Evolutionary conservation across 2,329 filamentous ascomycete genomes (phyloP).

Genomic region (Microdochium bolleyi): DNA sequence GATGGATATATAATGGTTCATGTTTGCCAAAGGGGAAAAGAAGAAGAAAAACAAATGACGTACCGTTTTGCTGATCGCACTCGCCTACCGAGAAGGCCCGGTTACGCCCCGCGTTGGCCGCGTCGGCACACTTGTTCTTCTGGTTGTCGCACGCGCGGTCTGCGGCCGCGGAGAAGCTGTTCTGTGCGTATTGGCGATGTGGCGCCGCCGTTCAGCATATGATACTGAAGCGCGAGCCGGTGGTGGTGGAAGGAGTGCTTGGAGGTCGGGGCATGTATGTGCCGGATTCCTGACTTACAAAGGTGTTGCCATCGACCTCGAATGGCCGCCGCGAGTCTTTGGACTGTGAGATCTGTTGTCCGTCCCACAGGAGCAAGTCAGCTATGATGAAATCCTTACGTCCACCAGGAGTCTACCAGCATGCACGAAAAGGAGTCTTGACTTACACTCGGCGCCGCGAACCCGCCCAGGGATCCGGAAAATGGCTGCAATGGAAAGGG

Average conservation of each 20-base stretch:
- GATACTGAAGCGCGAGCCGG: no score
- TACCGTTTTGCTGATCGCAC: slow-evolving; percentile 37
- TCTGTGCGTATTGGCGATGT: no score
- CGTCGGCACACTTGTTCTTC: slow-evolving; percentile 35
- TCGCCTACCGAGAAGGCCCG: slow-evolving; percentile 29
- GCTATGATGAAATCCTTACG: no score
- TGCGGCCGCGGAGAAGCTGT: slow-evolving; percentile 31
- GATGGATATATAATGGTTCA: neutral
- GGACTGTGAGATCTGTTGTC: slow-evolving; percentile 28
- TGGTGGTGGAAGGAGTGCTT: no score
- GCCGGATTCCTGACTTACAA: no score
- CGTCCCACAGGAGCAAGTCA: neutral
- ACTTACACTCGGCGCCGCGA: slow-evolving; percentile 16
- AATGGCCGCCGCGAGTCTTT: slow-evolving; percentile 30
- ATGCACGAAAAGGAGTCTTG: neutral
- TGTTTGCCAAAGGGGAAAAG: neutral
- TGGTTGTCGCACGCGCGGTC: slow-evolving; percentile 39
- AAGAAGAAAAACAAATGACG: slow-evolving; percentile 10
- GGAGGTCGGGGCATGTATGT: no score
- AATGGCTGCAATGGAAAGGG: neutral
- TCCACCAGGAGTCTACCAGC: no score
- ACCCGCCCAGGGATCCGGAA: neutral
- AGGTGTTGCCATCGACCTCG: slow-evolving; percentile 33
- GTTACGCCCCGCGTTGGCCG: slow-evolving; percentile 24
- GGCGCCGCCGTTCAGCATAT: no score